Base-by-base conservation (phyloP, 2,329 filamentous ascomycete species). In the Talaromyces piceae region DNA sequence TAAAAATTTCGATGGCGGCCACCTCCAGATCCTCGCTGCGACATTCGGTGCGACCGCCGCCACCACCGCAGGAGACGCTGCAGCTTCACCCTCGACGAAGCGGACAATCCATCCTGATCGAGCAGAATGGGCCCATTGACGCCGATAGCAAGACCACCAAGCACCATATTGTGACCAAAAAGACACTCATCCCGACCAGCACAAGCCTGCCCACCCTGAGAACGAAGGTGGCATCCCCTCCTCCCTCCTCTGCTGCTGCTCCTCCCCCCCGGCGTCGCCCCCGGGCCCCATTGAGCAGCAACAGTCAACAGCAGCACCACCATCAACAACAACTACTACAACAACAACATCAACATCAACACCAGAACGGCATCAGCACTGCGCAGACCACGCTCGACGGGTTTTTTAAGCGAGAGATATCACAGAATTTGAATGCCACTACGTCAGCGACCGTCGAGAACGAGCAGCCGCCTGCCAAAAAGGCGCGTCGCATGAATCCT, bases 341-440 rank as follows among this genome's bases (percentile, higher is more conserved):
- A 13, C 6, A n/a, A n/a, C n/a, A n/a, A n/a, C 33, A 37, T 11
- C 5, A 3, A 4, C 33, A 37, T 8, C 11, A 33, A 12, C 30
- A 33, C 30, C 11, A 33, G 5, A n/a, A 37, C 7, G n/a, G 33
- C 5, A 37, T 37, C 33, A 9, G n/a, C 33, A 2, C 31, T 16
- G 31, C 11, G 27, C 51, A 52, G 48, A 53, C 51, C 20, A 53
- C 51, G 16, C 41, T 53, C 25, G 51, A 53, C 33, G 41, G 45
- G 20, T 53, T 49, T 23, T 26, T 52, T 12, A 18, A 53, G 46
- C n/a, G 51, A 41, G 28, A 25, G 8, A 13, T 12, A 22, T n/a
- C n/a, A n/a, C n/a, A n/a, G n/a, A n/a, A n/a, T n/a, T n/a, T n/a
- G n/a, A n/a, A n/a, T n/a, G n/a, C n/a, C n/a, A n/a, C n/a, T 11